A percentile compares a stretch with the other conserved stretches of the same genome.
These are phyloP conservation scores for Leucaena leucocephala DNA, from an alignment of 306 rosid species.

Conservation along the genomic window DNA sequence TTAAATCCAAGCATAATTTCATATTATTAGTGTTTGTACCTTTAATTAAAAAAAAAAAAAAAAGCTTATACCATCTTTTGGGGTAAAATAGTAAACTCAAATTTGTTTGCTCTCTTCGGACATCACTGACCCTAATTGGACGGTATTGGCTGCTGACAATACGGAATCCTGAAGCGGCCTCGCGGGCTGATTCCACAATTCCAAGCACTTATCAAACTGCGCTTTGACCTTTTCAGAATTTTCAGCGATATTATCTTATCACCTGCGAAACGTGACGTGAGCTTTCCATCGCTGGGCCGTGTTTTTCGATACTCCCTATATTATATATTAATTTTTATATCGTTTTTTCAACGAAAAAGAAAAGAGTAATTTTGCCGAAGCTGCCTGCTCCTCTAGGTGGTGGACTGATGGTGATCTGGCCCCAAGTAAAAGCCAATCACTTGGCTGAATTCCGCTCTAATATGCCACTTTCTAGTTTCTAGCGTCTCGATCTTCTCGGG, in stretches of 20 bases:
- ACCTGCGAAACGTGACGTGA: background rate
- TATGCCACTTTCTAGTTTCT: slow-evolving; percentile 3
- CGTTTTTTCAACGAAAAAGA: background rate
- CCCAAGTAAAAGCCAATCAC: slow-evolving; percentile 9
- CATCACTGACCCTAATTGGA: slow-evolving; percentile 31
- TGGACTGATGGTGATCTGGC: background rate
- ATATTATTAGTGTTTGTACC: too few relatives aligned
- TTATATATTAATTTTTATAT: background rate
- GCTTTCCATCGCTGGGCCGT: background rate
- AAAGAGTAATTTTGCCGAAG: background rate
- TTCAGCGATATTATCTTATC: background rate
- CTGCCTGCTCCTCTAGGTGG: background rate
- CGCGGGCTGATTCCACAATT: background rate
- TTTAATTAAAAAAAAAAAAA: too few relatives aligned
- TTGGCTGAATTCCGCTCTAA: background rate
- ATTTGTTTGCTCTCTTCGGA: background rate
- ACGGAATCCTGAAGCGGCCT: slow-evolving; percentile 16
- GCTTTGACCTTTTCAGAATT: background rate
- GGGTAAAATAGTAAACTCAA: background rate
- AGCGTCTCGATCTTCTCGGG: slow-evolving; percentile 2
- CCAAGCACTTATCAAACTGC: slow-evolving; percentile 1
- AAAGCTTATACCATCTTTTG: background rate
- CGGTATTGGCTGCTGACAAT: slow-evolving; percentile 2
- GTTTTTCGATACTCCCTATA: background rate
- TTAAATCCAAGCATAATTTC: too few relatives aligned